phyloP scores from a whole-genome alignment of 2,329 filamentous ascomycete genomes.

The Aureobasidium sp. region DNA sequence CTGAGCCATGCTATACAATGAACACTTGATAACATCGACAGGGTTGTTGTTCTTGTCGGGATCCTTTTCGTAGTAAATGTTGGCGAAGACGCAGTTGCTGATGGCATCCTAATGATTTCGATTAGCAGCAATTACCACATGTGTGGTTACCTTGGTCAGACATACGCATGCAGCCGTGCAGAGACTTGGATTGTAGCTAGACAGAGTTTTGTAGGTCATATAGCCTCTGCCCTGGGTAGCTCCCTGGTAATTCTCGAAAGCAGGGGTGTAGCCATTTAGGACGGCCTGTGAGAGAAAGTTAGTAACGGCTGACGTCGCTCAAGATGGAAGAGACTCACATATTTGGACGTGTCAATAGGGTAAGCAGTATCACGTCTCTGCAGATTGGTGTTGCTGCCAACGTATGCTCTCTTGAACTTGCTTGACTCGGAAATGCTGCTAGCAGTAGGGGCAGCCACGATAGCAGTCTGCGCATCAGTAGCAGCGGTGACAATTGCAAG shows the following conservation, averaged over 20 bases:
- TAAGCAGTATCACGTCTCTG: not conserved
- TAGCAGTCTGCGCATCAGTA: constrained; percentile 5
- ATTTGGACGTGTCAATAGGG: constrained; percentile 1
- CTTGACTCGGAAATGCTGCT: too few relatives aligned
- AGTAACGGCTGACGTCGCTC: too few relatives aligned
- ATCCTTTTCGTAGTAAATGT: constrained; percentile 22
- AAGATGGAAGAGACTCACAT: constrained; percentile 2
- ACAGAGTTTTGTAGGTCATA: constrained; percentile 12
- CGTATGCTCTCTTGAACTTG: not conserved
- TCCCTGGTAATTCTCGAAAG: not conserved
- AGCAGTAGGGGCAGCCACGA: not conserved
- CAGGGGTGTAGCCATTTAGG: constrained; percentile 13
- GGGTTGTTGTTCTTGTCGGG: constrained; percentile 12
- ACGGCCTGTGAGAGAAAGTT: too few relatives aligned
- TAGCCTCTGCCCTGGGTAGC: constrained; percentile 1
- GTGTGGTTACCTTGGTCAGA: too few relatives aligned
- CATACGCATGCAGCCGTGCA: constrained; percentile 21
- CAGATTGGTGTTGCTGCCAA: not conserved
- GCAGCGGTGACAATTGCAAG: not conserved
- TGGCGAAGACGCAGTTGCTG: constrained; percentile 21
- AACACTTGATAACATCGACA: constrained; percentile 27
- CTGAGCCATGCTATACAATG: constrained; percentile 29
- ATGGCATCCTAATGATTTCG: too few relatives aligned
- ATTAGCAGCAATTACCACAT: too few relatives aligned
- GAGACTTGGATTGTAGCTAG: constrained; percentile 19